These are phyloP conservation scores for Isoetes engelmannii DNA, from an alignment of 83 land plant species.

Conservation along the genomic window DNA sequence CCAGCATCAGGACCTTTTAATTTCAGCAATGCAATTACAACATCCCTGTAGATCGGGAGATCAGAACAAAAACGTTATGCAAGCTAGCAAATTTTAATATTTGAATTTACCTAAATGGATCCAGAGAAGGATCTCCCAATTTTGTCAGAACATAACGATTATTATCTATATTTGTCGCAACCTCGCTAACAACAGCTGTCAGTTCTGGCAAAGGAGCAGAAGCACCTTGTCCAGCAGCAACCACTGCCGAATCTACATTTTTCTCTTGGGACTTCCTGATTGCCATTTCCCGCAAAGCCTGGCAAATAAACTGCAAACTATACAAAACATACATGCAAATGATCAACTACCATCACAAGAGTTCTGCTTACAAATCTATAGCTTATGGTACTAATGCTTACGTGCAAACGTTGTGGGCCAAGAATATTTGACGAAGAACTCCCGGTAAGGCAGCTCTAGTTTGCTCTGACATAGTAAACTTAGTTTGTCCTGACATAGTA, in stretches of 20 bases:
- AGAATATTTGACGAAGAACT: constrained; percentile 46
- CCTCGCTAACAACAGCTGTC: constrained; percentile 33
- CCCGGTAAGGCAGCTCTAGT: constrained; percentile 52
- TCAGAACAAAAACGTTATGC: neutral
- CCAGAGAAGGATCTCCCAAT: constrained; percentile 38
- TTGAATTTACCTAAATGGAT: constrained; percentile 45
- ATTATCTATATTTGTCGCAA: constrained; percentile 38
- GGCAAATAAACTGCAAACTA: constrained; percentile 43
- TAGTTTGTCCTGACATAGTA: neutral
- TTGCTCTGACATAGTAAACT: constrained; percentile 46
- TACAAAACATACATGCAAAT: neutral
- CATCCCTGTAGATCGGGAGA: constrained; percentile 36
- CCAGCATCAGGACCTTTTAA: constrained; percentile 40
- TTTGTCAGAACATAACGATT: constrained; percentile 40
- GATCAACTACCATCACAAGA: neutral
- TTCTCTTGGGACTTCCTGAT: constrained; percentile 32
- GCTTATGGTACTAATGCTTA: constrained; percentile 13
- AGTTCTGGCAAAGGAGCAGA: constrained; percentile 42
- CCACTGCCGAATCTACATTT: constrained; percentile 31
- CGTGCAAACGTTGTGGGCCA: constrained; percentile 67
- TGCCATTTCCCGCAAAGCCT: constrained; percentile 43
- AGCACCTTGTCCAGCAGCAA: constrained; percentile 48
- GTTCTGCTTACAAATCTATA: neutral
- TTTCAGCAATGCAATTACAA: constrained; percentile 45
- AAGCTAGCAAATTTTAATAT: neutral